phyloP scores from a whole-genome alignment of 2,329 filamentous ascomycete species.

The Epichloe elymi region DNA sequence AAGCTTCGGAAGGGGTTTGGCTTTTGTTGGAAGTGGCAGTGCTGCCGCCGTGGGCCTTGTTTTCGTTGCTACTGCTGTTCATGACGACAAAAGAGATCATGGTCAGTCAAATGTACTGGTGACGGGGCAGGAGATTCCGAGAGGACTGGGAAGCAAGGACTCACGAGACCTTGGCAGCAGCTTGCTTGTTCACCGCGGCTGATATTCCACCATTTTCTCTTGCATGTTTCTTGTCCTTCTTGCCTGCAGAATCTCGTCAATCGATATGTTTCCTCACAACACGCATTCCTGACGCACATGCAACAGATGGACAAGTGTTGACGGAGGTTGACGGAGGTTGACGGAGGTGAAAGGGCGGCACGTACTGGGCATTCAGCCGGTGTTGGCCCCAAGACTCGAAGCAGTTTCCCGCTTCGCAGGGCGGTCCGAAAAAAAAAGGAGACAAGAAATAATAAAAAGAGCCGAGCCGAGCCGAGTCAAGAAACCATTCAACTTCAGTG shows the following conservation, averaged over 20 bases:
- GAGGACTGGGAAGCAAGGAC: constrained; percentile 14
- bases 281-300: neutral
- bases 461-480: neutral
- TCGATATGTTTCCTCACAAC: neutral
- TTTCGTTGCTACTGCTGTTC: constrained; percentile 8
- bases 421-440: constrained; percentile 7
- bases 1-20: constrained; percentile 27
- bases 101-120: constrained; percentile 11
- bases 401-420: constrained; percentile 20
- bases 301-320: neutral
- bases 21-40: constrained; percentile 21
- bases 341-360: constrained; percentile 4
- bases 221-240: constrained; percentile 42
- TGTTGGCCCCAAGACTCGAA: constrained; percentile 15
- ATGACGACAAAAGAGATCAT: constrained; percentile 9
- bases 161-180: constrained; percentile 38
- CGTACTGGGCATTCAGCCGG: constrained; percentile 25
- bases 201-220: constrained; percentile 39
- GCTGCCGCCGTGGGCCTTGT: constrained; percentile 18
- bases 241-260: constrained; percentile 10
- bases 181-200: constrained; percentile 40
- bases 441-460: neutral
- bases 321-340: neutral
- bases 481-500: neutral
- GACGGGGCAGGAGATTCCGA: constrained; percentile 9